Conservation (phyloP, 495 filamentous ascomycete species). For the Penicillium cinerascens region DNA sequence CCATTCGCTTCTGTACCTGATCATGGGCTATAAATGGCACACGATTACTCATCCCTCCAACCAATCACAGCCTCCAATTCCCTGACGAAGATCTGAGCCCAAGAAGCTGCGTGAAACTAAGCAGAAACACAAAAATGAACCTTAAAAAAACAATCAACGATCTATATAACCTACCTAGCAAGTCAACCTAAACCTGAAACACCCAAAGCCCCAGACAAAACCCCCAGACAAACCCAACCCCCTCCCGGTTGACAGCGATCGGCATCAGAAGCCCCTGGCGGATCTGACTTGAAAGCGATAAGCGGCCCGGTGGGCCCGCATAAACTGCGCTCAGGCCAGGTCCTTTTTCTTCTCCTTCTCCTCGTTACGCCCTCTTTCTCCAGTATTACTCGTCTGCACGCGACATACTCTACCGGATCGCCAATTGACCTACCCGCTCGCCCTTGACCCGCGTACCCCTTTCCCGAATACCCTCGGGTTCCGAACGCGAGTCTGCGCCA, state of each 20-base stretch:
- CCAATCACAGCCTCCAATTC: not conserved
- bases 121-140: not conserved
- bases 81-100: not conserved
- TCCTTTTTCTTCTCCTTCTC: conserved; percentile 16
- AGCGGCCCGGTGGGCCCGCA: conserved; percentile 25
- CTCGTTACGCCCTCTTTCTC: not conserved
- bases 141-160: not conserved
- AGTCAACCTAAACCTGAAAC: too few relatives aligned
- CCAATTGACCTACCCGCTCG: not conserved
- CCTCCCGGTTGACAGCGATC: conserved; percentile 3
- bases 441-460: too few relatives aligned
- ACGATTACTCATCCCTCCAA: conserved; percentile 3
- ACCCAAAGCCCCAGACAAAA: too few relatives aligned
- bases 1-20: not conserved
- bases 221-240: not conserved
- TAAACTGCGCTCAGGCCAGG: conserved; percentile 22
- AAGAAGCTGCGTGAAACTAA: not conserved
- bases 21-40: conserved; percentile 8
- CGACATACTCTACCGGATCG: not conserved
- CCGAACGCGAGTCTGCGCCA: not conserved
- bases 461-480: not conserved
- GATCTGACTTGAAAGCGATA: conserved; percentile 10
- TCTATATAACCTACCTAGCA: not conserved
- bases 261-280: conserved; percentile 11
- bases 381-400: not conserved